A percentile compares a stretch with the other conserved stretches of the same genome.
phyloP scores from a whole-genome alignment of 306 rosid species.

The Carpinus viminea region DNA sequence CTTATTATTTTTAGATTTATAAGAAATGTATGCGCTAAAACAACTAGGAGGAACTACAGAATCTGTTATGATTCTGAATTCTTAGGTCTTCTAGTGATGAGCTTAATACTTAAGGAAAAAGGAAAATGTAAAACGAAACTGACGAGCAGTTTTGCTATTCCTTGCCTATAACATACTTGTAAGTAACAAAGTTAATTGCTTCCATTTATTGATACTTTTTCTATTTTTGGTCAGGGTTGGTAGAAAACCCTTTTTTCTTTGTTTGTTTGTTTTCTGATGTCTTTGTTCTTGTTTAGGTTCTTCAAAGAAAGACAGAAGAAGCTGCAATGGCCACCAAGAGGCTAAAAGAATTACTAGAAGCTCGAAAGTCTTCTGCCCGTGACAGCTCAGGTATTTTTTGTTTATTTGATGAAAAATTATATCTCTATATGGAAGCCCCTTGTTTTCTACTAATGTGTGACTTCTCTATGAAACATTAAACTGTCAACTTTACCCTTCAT shows the following conservation, averaged over 20 bases:
- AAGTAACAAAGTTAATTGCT: background rate
- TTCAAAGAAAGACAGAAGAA: conserved; percentile 99
- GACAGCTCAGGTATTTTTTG: conserved; percentile 69
- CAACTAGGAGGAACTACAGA: background rate
- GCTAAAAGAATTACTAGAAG: conserved; percentile 95
- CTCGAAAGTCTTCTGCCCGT: conserved; percentile 90
- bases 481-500: background rate
- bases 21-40: background rate
- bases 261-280: background rate
- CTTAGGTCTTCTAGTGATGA: background rate
- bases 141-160: background rate
- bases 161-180: background rate
- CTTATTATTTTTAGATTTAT: background rate
- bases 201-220: background rate
- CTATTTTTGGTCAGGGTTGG: background rate
- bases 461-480: conserved; percentile 19
- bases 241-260: background rate
- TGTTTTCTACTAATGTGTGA: conserved; percentile 7
- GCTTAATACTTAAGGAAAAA: background rate
- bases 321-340: conserved; percentile 99
- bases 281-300: conserved; percentile 63
- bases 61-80: background rate
- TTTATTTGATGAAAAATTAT: background rate
- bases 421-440: conserved; percentile 16
- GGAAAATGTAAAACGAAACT: background rate